Conservation (phyloP, 2,329 filamentous ascomycete species). For the Huntiella savannae region DNA sequence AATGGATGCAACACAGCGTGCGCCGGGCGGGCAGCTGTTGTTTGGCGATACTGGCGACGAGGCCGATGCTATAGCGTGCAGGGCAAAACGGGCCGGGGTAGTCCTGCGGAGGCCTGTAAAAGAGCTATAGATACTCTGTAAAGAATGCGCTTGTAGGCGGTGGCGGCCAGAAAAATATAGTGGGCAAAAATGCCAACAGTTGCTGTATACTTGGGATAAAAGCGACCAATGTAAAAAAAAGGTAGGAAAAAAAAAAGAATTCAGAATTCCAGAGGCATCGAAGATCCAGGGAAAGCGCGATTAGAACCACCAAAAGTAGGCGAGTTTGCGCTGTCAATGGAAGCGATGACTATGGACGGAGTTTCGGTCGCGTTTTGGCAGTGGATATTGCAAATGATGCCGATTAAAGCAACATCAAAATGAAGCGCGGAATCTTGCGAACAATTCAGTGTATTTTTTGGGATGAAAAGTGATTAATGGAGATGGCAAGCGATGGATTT, state of each 20-base stretch:
- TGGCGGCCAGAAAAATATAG: too few species aligned
- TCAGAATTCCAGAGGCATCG: too few species aligned
- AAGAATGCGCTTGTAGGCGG: too few species aligned
- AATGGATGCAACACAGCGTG: neutral
- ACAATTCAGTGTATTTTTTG: constrained; percentile 18
- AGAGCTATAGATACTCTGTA: too few species aligned
- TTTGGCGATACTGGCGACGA: neutral
- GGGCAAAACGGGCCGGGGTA: neutral
- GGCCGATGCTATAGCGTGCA: neutral
- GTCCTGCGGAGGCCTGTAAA: neutral
- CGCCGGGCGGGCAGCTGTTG: neutral
- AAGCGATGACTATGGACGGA: neutral
- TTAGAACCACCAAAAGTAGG: neutral
- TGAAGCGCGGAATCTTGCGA: constrained; percentile 10
- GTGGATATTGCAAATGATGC: constrained; percentile 1
- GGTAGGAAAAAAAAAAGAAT: neutral
- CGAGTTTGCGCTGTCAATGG: neutral
- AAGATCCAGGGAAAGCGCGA: neutral
- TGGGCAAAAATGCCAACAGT: too few species aligned
- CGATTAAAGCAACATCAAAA: constrained; percentile 8
- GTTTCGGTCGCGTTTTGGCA: constrained; percentile 10
- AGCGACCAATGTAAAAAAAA: neutral
- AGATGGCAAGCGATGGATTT: constrained; percentile 9
- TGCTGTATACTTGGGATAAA: too few species aligned
- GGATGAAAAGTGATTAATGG: constrained; percentile 20